Percentiles rank a stretch among this genome's conserved stretches.
phyloP scores from a whole-genome alignment of 176 grass and related monocot species.

The Oryza australiensis region DNA sequence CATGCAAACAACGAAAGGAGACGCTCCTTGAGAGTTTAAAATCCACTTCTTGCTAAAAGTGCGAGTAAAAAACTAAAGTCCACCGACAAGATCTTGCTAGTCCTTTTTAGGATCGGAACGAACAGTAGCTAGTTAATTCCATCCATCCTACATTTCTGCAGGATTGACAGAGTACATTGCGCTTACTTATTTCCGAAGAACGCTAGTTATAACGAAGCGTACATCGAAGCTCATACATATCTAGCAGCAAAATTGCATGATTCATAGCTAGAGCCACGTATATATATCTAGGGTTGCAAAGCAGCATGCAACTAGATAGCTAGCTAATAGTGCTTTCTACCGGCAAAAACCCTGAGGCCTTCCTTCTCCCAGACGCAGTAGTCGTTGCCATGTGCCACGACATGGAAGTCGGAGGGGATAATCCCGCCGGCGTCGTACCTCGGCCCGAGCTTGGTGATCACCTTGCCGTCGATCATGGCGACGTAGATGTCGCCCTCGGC shows the following conservation, averaged over 20 bases:
- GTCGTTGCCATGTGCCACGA: neutral
- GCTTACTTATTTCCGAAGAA: neutral
- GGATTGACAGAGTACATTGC: neutral
- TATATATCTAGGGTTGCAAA: neutral
- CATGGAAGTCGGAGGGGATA: neutral
- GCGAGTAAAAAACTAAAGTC: too few relatives aligned
- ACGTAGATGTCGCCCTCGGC: slow-evolving; percentile 51
- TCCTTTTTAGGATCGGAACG: neutral
- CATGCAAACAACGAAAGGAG: too few relatives aligned
- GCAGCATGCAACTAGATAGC: neutral
- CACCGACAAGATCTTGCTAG: neutral
- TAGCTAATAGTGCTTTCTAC: neutral
- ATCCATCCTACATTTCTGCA: neutral
- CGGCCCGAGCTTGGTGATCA: neutral
- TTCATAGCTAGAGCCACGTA: neutral
- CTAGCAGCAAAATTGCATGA: neutral
- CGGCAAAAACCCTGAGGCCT: neutral
- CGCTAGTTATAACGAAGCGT: neutral
- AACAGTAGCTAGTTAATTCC: neutral
- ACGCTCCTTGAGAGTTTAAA: too few relatives aligned
- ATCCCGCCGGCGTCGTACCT: neutral
- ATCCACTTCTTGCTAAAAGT: too few relatives aligned
- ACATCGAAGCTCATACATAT: neutral
- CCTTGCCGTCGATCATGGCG: neutral
- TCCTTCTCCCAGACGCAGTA: neutral